These are phyloP conservation scores for Colletotrichum sp. DNA, from an alignment of 2,329 filamentous ascomycete genomes.

Conservation along the genomic window DNA sequence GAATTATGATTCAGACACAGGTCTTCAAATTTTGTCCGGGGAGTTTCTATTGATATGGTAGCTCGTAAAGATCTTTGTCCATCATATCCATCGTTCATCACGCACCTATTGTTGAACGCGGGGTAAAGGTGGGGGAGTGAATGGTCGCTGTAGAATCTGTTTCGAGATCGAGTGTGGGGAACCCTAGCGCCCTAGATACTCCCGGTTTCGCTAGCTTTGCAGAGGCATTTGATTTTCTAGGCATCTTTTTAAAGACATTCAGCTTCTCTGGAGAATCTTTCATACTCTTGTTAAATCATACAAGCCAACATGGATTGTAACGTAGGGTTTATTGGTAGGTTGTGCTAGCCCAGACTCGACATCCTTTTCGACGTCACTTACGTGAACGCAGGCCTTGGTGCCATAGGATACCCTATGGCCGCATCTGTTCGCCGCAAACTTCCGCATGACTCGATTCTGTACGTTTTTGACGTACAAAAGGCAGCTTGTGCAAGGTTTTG, in stretches of 20 bases:
- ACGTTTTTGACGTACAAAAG: not conserved
- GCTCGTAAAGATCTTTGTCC: not conserved
- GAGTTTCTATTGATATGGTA: not conserved
- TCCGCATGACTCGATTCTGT: not conserved
- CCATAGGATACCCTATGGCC: not conserved
- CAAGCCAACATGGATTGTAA: not conserved
- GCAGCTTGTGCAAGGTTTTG: not conserved
- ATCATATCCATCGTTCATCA: not conserved
- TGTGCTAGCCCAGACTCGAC: not conserved
- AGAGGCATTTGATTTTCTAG: not conserved
- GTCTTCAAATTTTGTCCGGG: not conserved
- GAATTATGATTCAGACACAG: not conserved
- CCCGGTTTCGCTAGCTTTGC: not conserved
- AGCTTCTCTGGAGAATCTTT: not conserved
- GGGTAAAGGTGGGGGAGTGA: not conserved
- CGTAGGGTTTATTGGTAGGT: not conserved
- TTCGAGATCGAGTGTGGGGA: not conserved
- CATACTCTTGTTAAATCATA: not conserved
- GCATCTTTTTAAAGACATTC: not conserved
- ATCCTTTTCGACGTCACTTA: not conserved
- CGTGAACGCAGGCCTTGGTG: not conserved
- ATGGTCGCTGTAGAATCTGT: not conserved
- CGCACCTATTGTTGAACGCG: not conserved
- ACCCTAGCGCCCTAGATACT: not conserved
- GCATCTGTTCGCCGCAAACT: not conserved